A percentile compares a stretch with the other conserved stretches of the same genome.
phyloP scores from a whole-genome alignment of 2,329 filamentous ascomycete genomes.

The Blastomyces parvus region DNA sequence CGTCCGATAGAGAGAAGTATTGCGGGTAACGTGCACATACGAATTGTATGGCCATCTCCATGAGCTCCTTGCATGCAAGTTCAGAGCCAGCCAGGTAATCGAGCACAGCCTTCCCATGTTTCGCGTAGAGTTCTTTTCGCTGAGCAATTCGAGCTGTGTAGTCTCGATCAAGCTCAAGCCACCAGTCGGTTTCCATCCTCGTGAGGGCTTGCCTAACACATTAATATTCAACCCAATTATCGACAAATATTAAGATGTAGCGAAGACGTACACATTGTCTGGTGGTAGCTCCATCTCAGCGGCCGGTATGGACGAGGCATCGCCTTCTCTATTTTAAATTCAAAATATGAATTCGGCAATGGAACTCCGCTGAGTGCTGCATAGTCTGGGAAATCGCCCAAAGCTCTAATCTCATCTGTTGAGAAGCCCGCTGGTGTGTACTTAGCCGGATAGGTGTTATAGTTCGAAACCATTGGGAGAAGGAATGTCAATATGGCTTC shows the following conservation, averaged over 20 bases:
- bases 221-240: slow-evolving; percentile 1
- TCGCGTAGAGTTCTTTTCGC: slow-evolving; percentile 54
- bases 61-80: slow-evolving; percentile 71
- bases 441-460: slow-evolving; percentile 29
- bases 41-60: slow-evolving; percentile 79
- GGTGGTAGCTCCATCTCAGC: slow-evolving; percentile 75
- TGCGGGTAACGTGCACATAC: slow-evolving; percentile 67
- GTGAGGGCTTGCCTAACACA: slow-evolving; percentile 50
- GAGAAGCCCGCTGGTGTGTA: slow-evolving; percentile 63
- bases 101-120: slow-evolving; percentile 56
- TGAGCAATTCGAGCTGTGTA: slow-evolving; percentile 60
- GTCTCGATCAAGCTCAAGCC: slow-evolving; percentile 74
- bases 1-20: slow-evolving; percentile 53
- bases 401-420: slow-evolving; percentile 54
- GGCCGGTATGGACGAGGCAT: slow-evolving; percentile 67
- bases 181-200: slow-evolving; percentile 74
- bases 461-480: slow-evolving; percentile 36
- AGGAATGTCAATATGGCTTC: slow-evolving; percentile 26
- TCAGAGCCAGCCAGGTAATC: slow-evolving; percentile 64
- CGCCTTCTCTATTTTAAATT: slow-evolving; percentile 61
- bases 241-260: neutral
- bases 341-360: slow-evolving; percentile 51
- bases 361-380: slow-evolving; percentile 64
- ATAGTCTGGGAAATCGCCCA: slow-evolving; percentile 75
- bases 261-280: slow-evolving; percentile 69